A percentile compares a stretch with the other conserved stretches of the same genome.
phyloP scores from a whole-genome alignment of 164 flowering plant species.

The Platanus orientalis region DNA sequence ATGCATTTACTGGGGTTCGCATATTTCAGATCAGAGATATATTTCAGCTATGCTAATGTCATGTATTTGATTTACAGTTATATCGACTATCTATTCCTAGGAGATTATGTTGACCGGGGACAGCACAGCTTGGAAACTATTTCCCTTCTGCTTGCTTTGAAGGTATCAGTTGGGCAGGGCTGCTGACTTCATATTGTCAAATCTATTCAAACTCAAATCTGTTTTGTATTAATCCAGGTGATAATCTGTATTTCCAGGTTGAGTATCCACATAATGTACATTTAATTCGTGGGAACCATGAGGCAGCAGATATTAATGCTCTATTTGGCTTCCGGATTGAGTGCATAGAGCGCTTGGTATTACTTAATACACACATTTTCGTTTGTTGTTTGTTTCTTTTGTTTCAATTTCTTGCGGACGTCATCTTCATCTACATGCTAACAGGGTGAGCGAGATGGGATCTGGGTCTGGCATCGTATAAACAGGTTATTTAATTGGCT shows the following conservation, averaged over 20 bases:
- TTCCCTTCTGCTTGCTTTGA: constrained; percentile 83
- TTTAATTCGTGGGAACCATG: constrained; percentile 99
- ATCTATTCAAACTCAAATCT: not conserved
- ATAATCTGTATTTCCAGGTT: constrained; percentile 43
- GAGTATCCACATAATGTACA: constrained; percentile 89
- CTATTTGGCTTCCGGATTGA: constrained; percentile 98
- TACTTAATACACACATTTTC: not conserved
- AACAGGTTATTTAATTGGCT: constrained; percentile 97
- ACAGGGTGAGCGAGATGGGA: constrained; percentile 99
- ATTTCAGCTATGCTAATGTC: constrained; percentile 11
- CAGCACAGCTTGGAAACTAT: constrained; percentile 98
- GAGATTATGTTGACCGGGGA: constrained; percentile 99
- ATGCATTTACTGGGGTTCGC: no score
- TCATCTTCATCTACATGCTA: constrained; percentile 11
- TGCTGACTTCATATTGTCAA: not conserved
- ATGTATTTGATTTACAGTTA: constrained; percentile 53
- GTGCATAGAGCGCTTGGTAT: constrained; percentile 99
- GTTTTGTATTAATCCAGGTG: not conserved
- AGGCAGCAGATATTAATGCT: constrained; percentile 99
- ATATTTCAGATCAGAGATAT: no score
- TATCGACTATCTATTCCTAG: constrained; percentile 96
- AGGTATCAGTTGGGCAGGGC: constrained; percentile 40
- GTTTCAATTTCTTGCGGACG: not conserved
- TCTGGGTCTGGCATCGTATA: constrained; percentile 98
- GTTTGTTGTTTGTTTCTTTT: not conserved